Base-by-base conservation (phyloP, 805 yeast species). In the Monosporozyma siamensis region DNA sequence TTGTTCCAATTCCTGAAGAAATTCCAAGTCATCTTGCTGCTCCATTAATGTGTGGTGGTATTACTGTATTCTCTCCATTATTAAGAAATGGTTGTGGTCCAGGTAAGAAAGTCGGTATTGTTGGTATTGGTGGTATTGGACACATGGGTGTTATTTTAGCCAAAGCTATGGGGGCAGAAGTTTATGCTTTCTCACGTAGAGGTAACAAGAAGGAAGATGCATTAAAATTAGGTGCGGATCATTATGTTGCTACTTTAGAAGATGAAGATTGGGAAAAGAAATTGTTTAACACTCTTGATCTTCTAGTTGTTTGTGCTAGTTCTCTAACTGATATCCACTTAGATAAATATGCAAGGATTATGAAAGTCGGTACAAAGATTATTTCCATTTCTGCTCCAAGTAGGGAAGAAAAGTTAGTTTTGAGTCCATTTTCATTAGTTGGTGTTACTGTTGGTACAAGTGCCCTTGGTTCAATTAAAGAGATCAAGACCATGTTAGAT, bases 21-120 rank as follows among this genome's bases (percentile, higher is more conserved):
- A 52, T 78, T 32, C 67, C 72, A 29, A 66, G 75, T 35, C 74
- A 69, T 29, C 64, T 68, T 22, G 85, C 77, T 22, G 88, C 87
- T 4, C 88, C 89, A 41, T 65, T 82, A 64, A 63, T 81, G 65
- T 82, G 90, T 67, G 90, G 86, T 43, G 90, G 90, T 42, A 66
- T 80, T 57, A 82, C 90, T 11, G 79, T 77, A 12, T 82, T 66
- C 64, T 73, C 84, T 8, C 90, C 90, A 43, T 61, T 82, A 51
- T 66, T 72, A 46, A 69, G 80, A 60, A 66, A 67, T 43, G 71
- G 69, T 30, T 68, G 65, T 52, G 75, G 71, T 43, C 68, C 70
- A 39, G 77, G 77, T 40, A 67, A 66, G 47, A 68, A 63, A 41
- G 75, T 75, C 39, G 80, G 77, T 50, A 65, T 77, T 46, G 61